Base-by-base conservation (phyloP, 257 asterid genomes). In the Anisodus tanguticus region DNA sequence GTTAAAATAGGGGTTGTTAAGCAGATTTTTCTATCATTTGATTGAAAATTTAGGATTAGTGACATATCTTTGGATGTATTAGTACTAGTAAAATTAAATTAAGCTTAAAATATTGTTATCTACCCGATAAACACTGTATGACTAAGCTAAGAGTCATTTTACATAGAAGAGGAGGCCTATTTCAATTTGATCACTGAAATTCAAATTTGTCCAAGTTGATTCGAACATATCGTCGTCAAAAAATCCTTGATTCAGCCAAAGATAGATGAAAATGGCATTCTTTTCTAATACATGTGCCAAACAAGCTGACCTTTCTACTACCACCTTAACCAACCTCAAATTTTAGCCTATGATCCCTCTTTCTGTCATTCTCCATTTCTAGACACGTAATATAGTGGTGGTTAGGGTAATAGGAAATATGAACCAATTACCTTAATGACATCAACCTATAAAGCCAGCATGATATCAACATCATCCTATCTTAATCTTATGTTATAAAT, bases 221-320 rank as follows among this genome's bases (percentile, higher is more conserved):
- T 31, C 1, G 35, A 31, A 31, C 35, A 1, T 31, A 22, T 22
- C 26, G 26, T 22, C 26, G 26, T 22, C 26, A 22, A 22, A 22
- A 22, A 22, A 12, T 6, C 0, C 62, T 76, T 49, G 22, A 37
- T 47, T n/a, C 15, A 76, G 60, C 16, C 41, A 45, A 53, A 22
- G 26, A 22, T 22, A 45, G 60, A 13, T 47, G 63, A 49, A 59
- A 63, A 59, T 39, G 59, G 19, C 41, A 6, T 22, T 22, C 26
- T 80, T 37, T 39, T 2, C 69, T 39, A 80, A 80, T n/a, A 3
- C 84, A 49, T 49, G 84, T 49, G 84, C 79, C 84, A 49, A 66
- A 64, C 84, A 79, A 82, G 84, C 78, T 82, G 84, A 82, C 84
- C 62, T 63, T 66, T 37, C 54, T 22, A 69, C 66, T 16, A 9